phyloP scores from a whole-genome alignment of 1,139 yeast species.

The Saccharomyces hybrid region DNA sequence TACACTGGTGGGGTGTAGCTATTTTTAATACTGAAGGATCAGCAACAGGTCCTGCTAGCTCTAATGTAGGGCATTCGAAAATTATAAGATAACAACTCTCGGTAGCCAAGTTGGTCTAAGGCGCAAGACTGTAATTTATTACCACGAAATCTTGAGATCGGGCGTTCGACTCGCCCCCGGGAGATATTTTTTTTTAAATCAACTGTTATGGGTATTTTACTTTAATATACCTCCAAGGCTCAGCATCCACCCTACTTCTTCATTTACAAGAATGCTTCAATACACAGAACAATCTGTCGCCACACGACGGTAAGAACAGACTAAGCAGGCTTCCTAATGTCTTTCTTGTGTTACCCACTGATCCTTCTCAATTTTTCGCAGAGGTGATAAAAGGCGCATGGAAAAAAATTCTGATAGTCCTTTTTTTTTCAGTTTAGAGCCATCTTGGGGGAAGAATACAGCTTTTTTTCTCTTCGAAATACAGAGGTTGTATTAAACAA shows the following conservation, averaged over 20 bases:
- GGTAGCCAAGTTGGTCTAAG: constrained; percentile 20
- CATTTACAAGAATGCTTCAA: neutral
- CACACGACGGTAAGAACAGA: neutral
- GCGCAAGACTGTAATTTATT: constrained; percentile 17
- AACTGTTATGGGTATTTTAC: neutral
- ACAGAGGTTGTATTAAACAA: neutral
- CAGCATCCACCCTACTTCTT: neutral
- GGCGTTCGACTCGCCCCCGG: constrained; percentile 14
- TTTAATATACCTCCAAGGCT: neutral
- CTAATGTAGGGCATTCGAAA: too few species aligned
- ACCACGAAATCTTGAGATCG: constrained; percentile 11
- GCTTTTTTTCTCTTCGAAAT: neutral
- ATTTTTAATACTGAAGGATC: neutral
- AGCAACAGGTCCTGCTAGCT: neutral
- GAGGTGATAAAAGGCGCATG: neutral
- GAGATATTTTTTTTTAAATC: constrained; percentile 4
- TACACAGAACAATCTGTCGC: neutral
- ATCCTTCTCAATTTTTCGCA: neutral
- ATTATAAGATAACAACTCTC: constrained; percentile 6
- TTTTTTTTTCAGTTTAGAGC: neutral
- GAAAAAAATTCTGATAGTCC: neutral
- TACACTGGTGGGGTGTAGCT: too few species aligned
- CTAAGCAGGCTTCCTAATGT: neutral
- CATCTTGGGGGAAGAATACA: neutral
- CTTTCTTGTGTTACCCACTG: neutral